Percentiles rank a stretch among this genome's conserved stretches.
These are phyloP conservation scores for Bryum argenteum DNA, from an alignment of 225 moss, liverwort and hornwort genomes.

Conservation along the genomic window DNA sequence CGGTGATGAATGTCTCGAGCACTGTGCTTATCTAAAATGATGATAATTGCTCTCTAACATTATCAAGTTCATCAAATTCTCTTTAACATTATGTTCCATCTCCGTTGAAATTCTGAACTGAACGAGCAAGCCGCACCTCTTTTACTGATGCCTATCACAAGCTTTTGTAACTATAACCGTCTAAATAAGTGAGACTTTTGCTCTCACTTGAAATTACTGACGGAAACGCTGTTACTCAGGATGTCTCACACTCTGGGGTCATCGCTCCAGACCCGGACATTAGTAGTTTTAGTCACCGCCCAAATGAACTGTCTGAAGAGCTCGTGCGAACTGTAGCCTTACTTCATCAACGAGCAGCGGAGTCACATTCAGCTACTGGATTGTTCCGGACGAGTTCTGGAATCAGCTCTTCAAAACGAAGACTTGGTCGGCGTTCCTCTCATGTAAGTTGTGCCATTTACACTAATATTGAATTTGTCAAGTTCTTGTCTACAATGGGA, in stretches of 20 bases:
- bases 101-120: neutral
- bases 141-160: no score
- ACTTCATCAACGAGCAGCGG: constrained; percentile 60
- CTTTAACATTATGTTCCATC: no score
- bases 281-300: constrained; percentile 45
- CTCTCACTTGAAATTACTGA: constrained; percentile 18
- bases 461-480: constrained; percentile 4
- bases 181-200: constrained; percentile 3
- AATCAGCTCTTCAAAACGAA: constrained; percentile 44
- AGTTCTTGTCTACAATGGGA: neutral
- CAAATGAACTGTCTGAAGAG: constrained; percentile 87
- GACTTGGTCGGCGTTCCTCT: constrained; percentile 48
- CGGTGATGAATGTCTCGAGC: constrained; percentile 21
- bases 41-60: neutral
- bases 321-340: constrained; percentile 75
- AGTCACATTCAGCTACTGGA: constrained; percentile 36
- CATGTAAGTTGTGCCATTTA: constrained; percentile 40
- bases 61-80: no score
- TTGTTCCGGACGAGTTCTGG: constrained; percentile 35
- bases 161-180: neutral
- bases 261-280: constrained; percentile 33
- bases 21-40: neutral
- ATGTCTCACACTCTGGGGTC: constrained; percentile 21
- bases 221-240: constrained; percentile 30
- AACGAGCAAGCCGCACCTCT: neutral